Conservation (phyloP, 345 rosid species). For the Leavenworthia alabamica region DNA sequence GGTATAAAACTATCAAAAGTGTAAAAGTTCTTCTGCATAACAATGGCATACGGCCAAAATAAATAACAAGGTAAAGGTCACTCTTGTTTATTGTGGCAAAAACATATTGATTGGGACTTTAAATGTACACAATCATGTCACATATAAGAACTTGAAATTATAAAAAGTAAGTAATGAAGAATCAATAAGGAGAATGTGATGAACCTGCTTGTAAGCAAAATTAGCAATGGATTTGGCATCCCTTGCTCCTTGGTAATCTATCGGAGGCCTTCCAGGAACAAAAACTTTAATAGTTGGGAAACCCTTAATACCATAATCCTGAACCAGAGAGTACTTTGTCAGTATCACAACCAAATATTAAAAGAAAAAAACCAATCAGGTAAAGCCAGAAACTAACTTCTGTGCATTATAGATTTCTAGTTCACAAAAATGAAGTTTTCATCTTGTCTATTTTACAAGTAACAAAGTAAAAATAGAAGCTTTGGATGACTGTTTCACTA, state of each 20-base stretch:
- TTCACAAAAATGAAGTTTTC: not conserved
- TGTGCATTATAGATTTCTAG: not conserved
- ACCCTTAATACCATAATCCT: slow-evolving; percentile 94
- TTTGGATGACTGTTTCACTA: not conserved
- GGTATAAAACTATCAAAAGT: not conserved
- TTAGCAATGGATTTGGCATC: slow-evolving; percentile 90
- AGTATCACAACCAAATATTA: not conserved
- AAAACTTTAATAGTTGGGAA: slow-evolving; percentile 96
- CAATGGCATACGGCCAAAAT: not conserved
- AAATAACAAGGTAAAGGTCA: not conserved
- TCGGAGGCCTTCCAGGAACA: slow-evolving; percentile 82
- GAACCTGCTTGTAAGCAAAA: slow-evolving; percentile 74
- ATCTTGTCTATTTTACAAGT: too few relatives aligned
- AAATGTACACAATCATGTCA: not conserved
- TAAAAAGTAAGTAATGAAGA: not conserved
- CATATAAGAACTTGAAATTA: not conserved
- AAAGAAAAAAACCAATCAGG: not conserved
- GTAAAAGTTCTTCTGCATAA: slow-evolving; percentile 3
- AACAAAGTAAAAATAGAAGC: not conserved
- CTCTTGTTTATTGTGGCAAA: not conserved
- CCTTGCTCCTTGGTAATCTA: slow-evolving; percentile 92
- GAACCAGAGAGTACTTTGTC: not conserved
- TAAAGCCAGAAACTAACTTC: not conserved
- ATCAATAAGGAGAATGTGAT: slow-evolving; percentile 8
- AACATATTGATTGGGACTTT: not conserved